A percentile compares a stretch with the other conserved stretches of the same genome.
Conservation (phyloP, 2,329 filamentous ascomycete species). For the Xylariomycetidae sp. region DNA sequence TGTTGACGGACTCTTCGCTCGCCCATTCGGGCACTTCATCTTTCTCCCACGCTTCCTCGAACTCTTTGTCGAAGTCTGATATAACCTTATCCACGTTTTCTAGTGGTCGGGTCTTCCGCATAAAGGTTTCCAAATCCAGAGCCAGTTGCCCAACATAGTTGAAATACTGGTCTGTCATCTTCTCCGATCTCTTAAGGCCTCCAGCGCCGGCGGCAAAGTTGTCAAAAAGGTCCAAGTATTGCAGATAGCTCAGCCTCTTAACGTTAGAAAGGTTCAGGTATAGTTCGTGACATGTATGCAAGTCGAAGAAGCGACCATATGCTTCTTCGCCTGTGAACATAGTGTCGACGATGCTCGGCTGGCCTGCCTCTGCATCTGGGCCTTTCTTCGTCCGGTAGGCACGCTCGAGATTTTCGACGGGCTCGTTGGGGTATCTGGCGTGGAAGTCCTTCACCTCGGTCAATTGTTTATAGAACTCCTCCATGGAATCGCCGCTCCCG, state of each 20-base stretch:
- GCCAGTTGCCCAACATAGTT: constrained; percentile 77
- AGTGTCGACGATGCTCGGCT: constrained; percentile 70
- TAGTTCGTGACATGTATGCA: constrained; percentile 77
- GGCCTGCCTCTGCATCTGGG: constrained; percentile 58
- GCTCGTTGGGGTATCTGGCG: constrained; percentile 86
- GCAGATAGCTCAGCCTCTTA: constrained; percentile 81
- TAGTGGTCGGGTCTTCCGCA: constrained; percentile 77
- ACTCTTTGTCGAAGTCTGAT: constrained; percentile 72
- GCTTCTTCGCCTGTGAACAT: constrained; percentile 96
- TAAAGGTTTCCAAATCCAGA: constrained; percentile 81
- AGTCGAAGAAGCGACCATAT: constrained; percentile 87
- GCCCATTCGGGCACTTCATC: constrained; percentile 79
- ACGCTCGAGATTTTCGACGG: constrained; percentile 89
- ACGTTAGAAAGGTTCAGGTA: constrained; percentile 86
- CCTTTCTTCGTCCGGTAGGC: constrained; percentile 73
- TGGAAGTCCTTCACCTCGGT: constrained; percentile 82
- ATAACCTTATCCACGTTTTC: constrained; percentile 82
- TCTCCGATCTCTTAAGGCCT: constrained; percentile 73
- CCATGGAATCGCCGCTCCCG: constrained; percentile 79
- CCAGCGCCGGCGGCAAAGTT: constrained; percentile 71
- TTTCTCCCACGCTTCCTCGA: constrained; percentile 75
- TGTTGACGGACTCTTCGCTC: constrained; percentile 41
- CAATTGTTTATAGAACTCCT: constrained; percentile 85
- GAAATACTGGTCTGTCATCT: constrained; percentile 90
- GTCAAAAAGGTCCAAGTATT: constrained; percentile 91